Evolutionary conservation across 495 filamentous ascomycete species (phyloP).

Genomic region (Talaromyces proteolyticus): DNA sequence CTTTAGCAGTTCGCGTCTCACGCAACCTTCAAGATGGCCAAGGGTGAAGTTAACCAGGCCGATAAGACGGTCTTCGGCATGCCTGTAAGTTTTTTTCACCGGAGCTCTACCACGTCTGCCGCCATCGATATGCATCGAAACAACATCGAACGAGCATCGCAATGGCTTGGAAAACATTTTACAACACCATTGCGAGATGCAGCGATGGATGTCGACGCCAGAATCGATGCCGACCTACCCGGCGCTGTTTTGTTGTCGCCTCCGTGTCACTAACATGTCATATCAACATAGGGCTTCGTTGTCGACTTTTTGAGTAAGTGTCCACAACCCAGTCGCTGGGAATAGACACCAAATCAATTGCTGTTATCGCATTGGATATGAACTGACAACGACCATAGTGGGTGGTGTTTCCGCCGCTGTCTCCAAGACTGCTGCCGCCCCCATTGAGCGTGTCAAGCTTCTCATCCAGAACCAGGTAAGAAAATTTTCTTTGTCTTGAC

Average conservation of each 20-base stretch:
- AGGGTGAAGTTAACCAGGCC: constrained; percentile 42
- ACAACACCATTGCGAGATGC: neutral
- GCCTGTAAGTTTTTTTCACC: constrained; percentile 44
- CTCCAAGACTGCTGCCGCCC: constrained; percentile 99
- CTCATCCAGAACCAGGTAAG: constrained; percentile 99
- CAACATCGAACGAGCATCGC: constrained; percentile 3
- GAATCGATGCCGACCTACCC: neutral
- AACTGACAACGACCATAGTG: constrained; percentile 50
- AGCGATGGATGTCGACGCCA: neutral
- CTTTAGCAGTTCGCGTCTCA: constrained; percentile 13
- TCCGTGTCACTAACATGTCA: constrained; percentile 9
- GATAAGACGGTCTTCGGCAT: constrained; percentile 89
- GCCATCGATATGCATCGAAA: constrained; percentile 2
- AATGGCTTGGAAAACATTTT: neutral
- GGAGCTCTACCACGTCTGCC: neutral
- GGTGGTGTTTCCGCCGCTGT: constrained; percentile 99
- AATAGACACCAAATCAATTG: too few relatives aligned
- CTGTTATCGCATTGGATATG: neutral
- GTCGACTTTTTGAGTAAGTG: constrained; percentile 98
- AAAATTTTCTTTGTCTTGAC: neutral
- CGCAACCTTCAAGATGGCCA: constrained; percentile 44
- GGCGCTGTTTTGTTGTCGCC: neutral
- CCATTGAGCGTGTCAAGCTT: constrained; percentile 99
- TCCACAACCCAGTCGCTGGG: constrained; percentile 7
- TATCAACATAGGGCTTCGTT: constrained; percentile 50